Evolutionary conservation across 2,329 filamentous ascomycete species (phyloP).

Genomic region (Trichoderma asperellum): DNA sequence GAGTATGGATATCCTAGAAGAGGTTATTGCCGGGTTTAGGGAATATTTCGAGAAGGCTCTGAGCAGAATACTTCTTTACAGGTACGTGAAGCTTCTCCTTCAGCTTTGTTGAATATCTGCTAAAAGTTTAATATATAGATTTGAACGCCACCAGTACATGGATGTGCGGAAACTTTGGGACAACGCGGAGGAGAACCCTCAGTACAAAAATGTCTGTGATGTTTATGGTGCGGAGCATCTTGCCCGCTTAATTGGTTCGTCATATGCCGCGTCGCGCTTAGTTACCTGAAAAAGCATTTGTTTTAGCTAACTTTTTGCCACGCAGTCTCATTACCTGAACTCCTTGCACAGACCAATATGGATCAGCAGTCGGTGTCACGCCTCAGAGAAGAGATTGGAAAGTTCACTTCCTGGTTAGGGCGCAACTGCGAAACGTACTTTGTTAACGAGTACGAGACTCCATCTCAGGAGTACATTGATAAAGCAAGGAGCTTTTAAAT

Average conservation of each 20-base stretch:
- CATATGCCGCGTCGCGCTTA: neutral
- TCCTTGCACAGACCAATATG: slow-evolving; percentile 98
- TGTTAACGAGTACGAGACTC: slow-evolving; percentile 72
- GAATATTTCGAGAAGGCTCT: slow-evolving; percentile 95
- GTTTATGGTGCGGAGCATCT: slow-evolving; percentile 94
- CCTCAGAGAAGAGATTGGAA: slow-evolving; percentile 84
- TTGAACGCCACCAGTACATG: slow-evolving; percentile 87
- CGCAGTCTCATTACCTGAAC: slow-evolving; percentile 84
- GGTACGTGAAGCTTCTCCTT: slow-evolving; percentile 47
- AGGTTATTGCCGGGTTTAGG: slow-evolving; percentile 81
- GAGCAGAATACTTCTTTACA: slow-evolving; percentile 85
- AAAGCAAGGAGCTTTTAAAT: slow-evolving; percentile 57
- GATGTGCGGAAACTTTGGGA: slow-evolving; percentile 74
- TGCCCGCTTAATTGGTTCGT: slow-evolving; percentile 81
- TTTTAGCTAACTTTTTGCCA: slow-evolving; percentile 8
- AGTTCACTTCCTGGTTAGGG: slow-evolving; percentile 83
- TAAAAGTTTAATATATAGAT: slow-evolving; percentile 55
- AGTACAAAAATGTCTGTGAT: slow-evolving; percentile 74
- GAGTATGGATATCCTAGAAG: slow-evolving; percentile 84
- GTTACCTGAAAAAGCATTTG: neutral
- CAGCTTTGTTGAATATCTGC: neutral
- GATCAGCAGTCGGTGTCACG: slow-evolving; percentile 87
- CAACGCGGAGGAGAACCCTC: slow-evolving; percentile 62
- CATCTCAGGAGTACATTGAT: slow-evolving; percentile 71
- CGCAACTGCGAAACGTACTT: slow-evolving; percentile 80